Evolutionary conservation across 805 yeast genomes (phyloP), one percentile per base, ranked within the genome.

Genomic region (Lipomyces kockii): DNA sequence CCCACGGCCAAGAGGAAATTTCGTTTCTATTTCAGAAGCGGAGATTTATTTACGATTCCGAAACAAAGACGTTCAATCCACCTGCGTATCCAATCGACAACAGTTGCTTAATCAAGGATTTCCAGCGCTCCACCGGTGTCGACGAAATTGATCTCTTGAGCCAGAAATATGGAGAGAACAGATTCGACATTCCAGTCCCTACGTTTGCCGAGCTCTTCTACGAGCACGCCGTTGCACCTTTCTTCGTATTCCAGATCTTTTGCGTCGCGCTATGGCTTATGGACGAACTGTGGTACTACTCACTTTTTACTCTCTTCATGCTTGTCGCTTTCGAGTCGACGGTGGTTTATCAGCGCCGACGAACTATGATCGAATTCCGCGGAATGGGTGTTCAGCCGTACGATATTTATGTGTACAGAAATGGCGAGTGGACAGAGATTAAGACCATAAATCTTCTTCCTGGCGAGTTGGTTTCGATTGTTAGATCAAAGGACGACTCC

Each of bases 151-250:
- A 78, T 14, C 80, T 79, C 37, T 73, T 81, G 51, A 72, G 74
- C 56, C 86, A 92, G 75, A 80, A 85, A 67, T 95, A 89, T 77
- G 99, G 99, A 62, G 83, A 83, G 72, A 95, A 95, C 81, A 85
- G 85, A 72, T 95, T 95, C 76, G 99, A 95, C 76, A 94, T 95
- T 72, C 99, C 99, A 37, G 85, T 95, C 64, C 99, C 99, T 61
- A 86, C 97, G 0, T 94, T 95, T 74, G 71, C 85, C 65, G 98
- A 94, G 78, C 83, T 95, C 74, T 95, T 95, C 83, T 89, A 91
- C 76, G 98, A 95, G 80, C 99, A 95, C 78, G 98, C 98, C 11
- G 93, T 95, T 52, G 98, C 99, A 14, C 99, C 99, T 12, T 91
- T 95, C 78, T 95, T 95, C 74, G 97, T 95, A 32, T 95, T 95